Evolutionary conservation across 495 filamentous ascomycete genomes (phyloP), one percentile per base, ranked within the genome.

Genomic region (Staphylotrichum tortipilum): DNA sequence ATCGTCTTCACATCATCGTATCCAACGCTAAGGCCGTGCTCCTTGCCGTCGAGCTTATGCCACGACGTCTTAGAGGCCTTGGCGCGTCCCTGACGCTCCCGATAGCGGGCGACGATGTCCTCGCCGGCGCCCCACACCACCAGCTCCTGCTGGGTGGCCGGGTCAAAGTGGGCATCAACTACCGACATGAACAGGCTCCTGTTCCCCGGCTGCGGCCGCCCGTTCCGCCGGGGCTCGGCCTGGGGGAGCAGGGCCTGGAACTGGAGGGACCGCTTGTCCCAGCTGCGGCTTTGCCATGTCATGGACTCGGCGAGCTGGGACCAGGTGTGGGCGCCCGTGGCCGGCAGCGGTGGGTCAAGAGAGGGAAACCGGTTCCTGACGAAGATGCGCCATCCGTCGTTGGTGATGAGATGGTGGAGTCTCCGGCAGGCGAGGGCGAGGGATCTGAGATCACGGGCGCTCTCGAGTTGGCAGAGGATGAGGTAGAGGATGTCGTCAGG

Each of bases 61-160:
- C 69, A 73, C 0, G 53, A 56, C 9, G 52, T 61, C 39, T 47
- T 51, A 10, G 57, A 52, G 33, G 34, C 19, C 44, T 19, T 43
- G 48, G 36, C 52, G 3, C 28, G 30, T 1, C 42, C 54, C 6
- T 47, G 50, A 17, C 58, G 64, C 34, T 62, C 44, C 3, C 66
- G 62, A 4, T 64, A 44, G 17, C 70, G 45, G 1, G 55, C 69
- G 5, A 68, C 58, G 4, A 73, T 45, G 30, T 74, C 65, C 45
- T 76, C 68, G 2, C 73, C 73, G 2, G 70, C 66, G 10, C 73
- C 73, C 65, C 67, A 72, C 2, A 68, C 61, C 2, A 74, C 58
- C 17, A 74, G 30, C 52, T 76, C 70, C 18, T 66, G 49, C n/a
- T 58, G 58, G 9, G 54, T 58, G 5, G 50, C 53, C 3, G 54